Percentiles rank a stretch among this genome's conserved stretches.
phyloP scores from a whole-genome alignment of 306 rosid species.

The Vachellia pachyceras region DNA sequence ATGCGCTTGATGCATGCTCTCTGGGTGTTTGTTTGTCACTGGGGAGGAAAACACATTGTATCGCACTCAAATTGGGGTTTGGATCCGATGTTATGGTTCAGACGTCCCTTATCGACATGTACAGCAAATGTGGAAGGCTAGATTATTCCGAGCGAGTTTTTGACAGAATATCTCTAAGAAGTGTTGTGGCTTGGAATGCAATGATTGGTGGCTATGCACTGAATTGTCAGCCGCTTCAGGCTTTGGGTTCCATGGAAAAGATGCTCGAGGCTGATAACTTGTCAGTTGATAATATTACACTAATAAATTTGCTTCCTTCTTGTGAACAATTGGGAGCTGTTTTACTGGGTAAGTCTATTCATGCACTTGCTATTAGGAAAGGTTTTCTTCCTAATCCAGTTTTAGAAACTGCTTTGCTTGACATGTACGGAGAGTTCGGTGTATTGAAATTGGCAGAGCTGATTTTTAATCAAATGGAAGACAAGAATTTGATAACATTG shows the following conservation, averaged over 20 bases:
- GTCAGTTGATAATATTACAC: constrained; percentile 51
- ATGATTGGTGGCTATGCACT: constrained; percentile 56
- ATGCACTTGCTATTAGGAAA: constrained; percentile 58
- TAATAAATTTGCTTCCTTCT: constrained; percentile 59
- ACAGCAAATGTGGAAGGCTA: constrained; percentile 52
- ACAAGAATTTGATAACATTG: constrained; percentile 50
- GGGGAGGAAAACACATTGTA: constrained; percentile 60
- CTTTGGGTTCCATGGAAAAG: constrained; percentile 49
- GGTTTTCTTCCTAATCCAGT: constrained; percentile 62
- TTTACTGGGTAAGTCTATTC: constrained; percentile 58
- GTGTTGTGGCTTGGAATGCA: constrained; percentile 63
- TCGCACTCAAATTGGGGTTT: constrained; percentile 48
- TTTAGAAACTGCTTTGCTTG: constrained; percentile 60
- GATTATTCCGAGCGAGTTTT: constrained; percentile 57
- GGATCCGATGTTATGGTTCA: constrained; percentile 55
- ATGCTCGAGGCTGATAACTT: constrained; percentile 50
- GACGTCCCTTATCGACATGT: constrained; percentile 61
- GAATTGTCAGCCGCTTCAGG: constrained; percentile 28
- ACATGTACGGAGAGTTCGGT: constrained; percentile 52
- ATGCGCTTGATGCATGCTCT: constrained; percentile 58
- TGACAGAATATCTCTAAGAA: constrained; percentile 41
- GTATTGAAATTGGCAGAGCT: constrained; percentile 44
- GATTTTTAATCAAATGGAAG: constrained; percentile 48
- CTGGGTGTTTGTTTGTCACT: constrained; percentile 23
- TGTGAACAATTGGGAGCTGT: constrained; percentile 52